phyloP scores from a whole-genome alignment of 768 basidiomycete genomes.

The Tylopilus subfusipes region DNA sequence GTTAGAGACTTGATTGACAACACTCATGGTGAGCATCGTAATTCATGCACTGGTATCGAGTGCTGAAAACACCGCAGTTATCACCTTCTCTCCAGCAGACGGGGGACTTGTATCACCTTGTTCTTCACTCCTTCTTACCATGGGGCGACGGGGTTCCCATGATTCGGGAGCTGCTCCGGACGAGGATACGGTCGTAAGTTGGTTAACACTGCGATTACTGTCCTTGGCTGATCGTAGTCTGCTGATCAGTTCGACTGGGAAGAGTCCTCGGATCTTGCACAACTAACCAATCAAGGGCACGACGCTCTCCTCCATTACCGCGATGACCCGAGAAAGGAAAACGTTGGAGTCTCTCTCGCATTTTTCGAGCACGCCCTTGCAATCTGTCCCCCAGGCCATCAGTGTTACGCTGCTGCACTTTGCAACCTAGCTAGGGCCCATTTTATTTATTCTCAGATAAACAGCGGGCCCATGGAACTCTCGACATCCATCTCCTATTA shows the following conservation, averaged over 20 bases:
- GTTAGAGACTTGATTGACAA: neutral
- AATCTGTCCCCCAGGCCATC: neutral
- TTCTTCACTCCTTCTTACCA: neutral
- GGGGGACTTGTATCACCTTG: neutral
- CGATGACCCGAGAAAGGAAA: neutral
- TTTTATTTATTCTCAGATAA: neutral
- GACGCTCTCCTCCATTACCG: neutral
- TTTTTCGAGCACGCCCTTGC: slow-evolving; percentile 5
- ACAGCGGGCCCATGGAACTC: neutral
- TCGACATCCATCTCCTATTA: neutral
- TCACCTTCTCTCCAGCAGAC: neutral
- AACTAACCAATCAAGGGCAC: slow-evolving; percentile 2
- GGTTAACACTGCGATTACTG: too few species aligned
- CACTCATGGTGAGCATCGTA: neutral
- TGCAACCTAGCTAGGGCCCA: slow-evolving; percentile 10
- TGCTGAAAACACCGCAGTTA: neutral
- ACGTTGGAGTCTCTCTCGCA: neutral
- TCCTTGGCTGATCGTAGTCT: neutral
- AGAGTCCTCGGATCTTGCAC: neutral
- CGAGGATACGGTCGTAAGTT: neutral
- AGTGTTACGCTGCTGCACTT: neutral
- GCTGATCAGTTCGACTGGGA: neutral
- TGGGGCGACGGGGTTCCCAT: too few species aligned
- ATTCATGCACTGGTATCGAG: too few species aligned
- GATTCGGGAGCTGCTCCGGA: neutral